Base-by-base conservation (phyloP, 352 stramenopile species). In the Globisporangium heterothallicum region DNA sequence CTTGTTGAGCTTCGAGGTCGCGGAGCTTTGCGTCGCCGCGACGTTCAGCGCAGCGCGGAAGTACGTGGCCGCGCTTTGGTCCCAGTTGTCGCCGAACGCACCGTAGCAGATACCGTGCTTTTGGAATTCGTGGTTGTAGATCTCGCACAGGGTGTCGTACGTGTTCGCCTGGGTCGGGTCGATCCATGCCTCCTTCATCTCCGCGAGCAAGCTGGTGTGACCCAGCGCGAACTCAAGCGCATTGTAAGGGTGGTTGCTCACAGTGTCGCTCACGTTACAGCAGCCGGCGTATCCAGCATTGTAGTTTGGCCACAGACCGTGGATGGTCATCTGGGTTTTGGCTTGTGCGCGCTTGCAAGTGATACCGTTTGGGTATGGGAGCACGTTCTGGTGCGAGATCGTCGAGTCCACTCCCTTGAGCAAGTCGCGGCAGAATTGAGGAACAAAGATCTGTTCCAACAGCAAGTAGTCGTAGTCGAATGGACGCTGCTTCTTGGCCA, bases 121-220 rank as follows among this genome's bases (percentile, higher is more conserved):
- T 64, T 93, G 82, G 66, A 93, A 91, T 66, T 91, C 79, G 63
- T 93, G 82, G 66, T 93, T 88, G 76, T 91, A 93, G 32, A 88
- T 70, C 49, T 89, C 76, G 45, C 81, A 92, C 3, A 92, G 64
- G 58, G 74, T 63, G 61, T 89, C 70, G 61, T 83, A 77, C n/a
- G 69, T 65, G 30, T 62, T 76, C 13, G 56, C 21, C 36, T 80
- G 60, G 14, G 81, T 80, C 24, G 81, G 65, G 44, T 92, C 81
- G 27, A 88, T 53, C 81, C 81, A 92, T 59, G 78, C 70, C 9
- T 55, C 35, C 10, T 61, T 68, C 81, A 92, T 89, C 34, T 73
- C 52, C 7, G 63, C 56, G 6, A 89, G 65, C 47, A 89, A 56
- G 12, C 42, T 47, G 14, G 62, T 47, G 54, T 89, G 74, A 50